Conservation (phyloP, 2,329 filamentous ascomycete genomes). For the Colletotrichum scovillei region DNA sequence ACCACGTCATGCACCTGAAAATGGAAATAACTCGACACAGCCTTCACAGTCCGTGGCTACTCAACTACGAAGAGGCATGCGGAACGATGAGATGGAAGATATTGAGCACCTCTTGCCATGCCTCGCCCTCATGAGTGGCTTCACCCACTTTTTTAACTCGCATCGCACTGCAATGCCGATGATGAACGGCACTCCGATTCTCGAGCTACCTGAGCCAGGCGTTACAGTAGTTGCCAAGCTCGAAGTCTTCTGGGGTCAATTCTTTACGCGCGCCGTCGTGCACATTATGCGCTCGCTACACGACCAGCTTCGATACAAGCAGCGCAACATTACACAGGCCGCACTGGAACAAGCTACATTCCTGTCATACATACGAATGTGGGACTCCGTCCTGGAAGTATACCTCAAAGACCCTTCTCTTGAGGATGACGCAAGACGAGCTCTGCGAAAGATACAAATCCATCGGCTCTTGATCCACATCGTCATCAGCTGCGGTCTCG, state of each 20-base stretch:
- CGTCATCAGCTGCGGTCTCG: conserved; percentile 30
- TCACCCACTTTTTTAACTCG: conserved; percentile 33
- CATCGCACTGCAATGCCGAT: conserved; percentile 7
- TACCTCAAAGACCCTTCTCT: not conserved
- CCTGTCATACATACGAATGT: conserved; percentile 18
- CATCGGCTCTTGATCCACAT: conserved; percentile 29
- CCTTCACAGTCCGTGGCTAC: not conserved
- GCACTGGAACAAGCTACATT: not conserved
- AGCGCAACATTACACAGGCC: not conserved
- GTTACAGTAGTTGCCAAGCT: conserved; percentile 4
- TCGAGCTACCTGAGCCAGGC: conserved; percentile 11
- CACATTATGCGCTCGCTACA: conserved; percentile 30
- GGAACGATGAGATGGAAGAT: conserved; percentile 31
- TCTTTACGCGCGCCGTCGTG: conserved; percentile 33
- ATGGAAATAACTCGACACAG: not conserved
- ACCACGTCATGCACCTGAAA: not conserved
- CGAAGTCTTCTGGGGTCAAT: conserved; percentile 31
- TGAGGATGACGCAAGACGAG: not conserved
- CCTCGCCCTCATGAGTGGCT: conserved; percentile 31
- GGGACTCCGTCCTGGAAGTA: conserved; percentile 1
- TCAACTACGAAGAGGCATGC: not conserved
- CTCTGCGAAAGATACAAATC: conserved; percentile 31
- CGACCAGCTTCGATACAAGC: conserved; percentile 12
- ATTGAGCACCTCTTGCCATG: conserved; percentile 32
- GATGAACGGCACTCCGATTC: conserved; percentile 15